Evolutionary conservation across 2,329 filamentous ascomycete genomes (phyloP).

Genomic region (Drechslera avenae): DNA sequence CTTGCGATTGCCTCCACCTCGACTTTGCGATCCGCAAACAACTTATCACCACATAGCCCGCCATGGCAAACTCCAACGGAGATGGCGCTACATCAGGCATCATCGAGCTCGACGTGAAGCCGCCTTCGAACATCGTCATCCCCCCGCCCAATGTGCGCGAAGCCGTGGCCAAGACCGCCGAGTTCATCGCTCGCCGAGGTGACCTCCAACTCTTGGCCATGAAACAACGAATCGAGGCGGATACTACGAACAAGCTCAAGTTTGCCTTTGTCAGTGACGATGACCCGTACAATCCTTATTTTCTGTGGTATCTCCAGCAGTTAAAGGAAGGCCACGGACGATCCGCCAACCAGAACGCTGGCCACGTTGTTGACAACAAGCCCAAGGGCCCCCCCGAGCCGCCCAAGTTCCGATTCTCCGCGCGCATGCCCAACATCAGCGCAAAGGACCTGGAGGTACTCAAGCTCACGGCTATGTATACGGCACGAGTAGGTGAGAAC

Average conservation of each 20-base stretch:
- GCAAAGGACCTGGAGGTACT: constrained; percentile 82
- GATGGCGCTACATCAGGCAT: constrained; percentile 17
- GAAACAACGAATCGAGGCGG: constrained; percentile 79
- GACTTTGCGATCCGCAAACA: constrained; percentile 10
- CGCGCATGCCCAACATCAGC: constrained; percentile 96
- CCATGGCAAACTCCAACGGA: constrained; percentile 41
- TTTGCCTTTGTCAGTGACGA: constrained; percentile 82
- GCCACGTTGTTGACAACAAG: constrained; percentile 58
- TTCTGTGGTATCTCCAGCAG: constrained; percentile 87
- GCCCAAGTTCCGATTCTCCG: constrained; percentile 87
- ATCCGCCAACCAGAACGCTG: constrained; percentile 16
- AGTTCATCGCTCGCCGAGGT: constrained; percentile 77
- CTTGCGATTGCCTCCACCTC: not conserved
- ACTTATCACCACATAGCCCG: constrained; percentile 8
- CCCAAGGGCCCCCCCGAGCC: constrained; percentile 84
- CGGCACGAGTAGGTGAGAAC: constrained; percentile 87
- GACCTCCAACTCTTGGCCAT: constrained; percentile 79
- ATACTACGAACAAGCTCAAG: constrained; percentile 74
- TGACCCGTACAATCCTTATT: constrained; percentile 88
- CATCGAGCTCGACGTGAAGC: constrained; percentile 57
- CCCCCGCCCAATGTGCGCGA: constrained; percentile 83
- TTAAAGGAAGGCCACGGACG: constrained; percentile 83
- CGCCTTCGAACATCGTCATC: constrained; percentile 81
- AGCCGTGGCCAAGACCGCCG: constrained; percentile 91
- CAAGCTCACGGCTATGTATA: constrained; percentile 83